A percentile compares a stretch with the other conserved stretches of the same genome.
phyloP scores from a whole-genome alignment of 345 rosid genomes.

The Gossypium raimondii region DNA sequence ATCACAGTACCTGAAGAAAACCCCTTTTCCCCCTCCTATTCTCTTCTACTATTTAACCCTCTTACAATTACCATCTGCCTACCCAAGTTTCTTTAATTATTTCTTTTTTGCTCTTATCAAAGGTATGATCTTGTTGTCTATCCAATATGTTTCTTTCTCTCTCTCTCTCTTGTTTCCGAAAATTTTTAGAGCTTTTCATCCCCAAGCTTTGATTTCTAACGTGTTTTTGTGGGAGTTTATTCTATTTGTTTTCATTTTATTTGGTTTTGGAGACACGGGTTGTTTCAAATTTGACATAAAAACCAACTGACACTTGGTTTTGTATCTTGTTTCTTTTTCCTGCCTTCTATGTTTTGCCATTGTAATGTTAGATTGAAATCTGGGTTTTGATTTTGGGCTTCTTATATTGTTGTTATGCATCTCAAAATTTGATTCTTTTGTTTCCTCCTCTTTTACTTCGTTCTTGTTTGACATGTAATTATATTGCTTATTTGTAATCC shows the following conservation, averaged over 20 bases:
- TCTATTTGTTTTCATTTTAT: neutral
- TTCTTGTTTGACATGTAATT: constrained; percentile 1
- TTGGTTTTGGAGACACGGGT: neutral
- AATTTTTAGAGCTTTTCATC: neutral
- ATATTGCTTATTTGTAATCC: neutral
- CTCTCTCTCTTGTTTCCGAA: no score
- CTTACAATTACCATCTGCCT: neutral
- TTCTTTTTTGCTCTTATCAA: constrained; percentile 17
- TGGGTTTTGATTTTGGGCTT: constrained; percentile 12
- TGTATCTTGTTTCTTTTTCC: neutral
- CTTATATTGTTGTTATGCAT: neutral
- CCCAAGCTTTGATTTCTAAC: neutral
- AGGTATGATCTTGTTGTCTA: constrained; percentile 31
- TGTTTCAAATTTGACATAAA: constrained; percentile 9
- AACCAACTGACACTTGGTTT: neutral
- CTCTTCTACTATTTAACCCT: neutral
- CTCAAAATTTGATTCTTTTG: neutral
- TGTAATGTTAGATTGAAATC: constrained; percentile 5
- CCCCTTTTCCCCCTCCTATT: neutral
- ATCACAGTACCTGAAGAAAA: neutral
- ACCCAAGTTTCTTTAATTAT: neutral
- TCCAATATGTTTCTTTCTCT: neutral
- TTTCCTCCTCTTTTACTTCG: neutral
- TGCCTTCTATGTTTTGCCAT: neutral
- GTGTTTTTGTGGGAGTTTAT: neutral